A percentile compares a stretch with the other conserved stretches of the same genome.
Conservation (phyloP, 2,329 filamentous ascomycete species). For the Aspergillus awamori region DNA sequence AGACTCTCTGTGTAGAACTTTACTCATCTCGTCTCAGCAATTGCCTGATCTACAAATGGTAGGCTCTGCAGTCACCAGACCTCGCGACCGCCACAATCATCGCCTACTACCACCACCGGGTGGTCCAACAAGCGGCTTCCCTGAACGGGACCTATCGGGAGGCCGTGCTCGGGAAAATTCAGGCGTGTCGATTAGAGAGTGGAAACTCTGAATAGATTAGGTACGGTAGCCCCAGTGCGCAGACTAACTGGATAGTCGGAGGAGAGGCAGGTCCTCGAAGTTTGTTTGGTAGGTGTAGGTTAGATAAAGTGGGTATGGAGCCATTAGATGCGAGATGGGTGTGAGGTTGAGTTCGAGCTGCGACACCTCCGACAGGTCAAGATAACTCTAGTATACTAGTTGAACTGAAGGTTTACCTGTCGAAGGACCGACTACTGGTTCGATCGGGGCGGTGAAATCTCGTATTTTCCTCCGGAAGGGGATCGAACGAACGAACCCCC, state of each 20-base stretch:
- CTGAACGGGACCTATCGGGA: constrained; percentile 4
- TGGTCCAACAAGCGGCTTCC: neutral
- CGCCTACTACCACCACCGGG: too few species aligned
- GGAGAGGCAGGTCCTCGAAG: neutral
- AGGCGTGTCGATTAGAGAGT: constrained; percentile 21
- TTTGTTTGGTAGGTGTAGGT: neutral
- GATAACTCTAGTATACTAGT: too few species aligned
- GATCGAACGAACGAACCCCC: too few species aligned
- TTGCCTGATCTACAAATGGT: neutral
- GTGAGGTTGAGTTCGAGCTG: neutral
- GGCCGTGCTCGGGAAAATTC: constrained; percentile 18
- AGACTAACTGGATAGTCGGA: neutral
- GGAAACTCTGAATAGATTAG: constrained; percentile 13
- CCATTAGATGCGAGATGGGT: neutral
- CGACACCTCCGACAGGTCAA: too few species aligned
- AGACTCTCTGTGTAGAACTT: neutral
- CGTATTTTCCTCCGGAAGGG: too few species aligned
- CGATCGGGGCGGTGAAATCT: too few species aligned
- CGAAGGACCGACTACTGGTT: too few species aligned
- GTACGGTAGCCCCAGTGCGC: neutral
- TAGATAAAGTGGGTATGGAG: neutral
- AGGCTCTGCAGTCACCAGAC: neutral
- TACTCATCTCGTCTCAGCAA: neutral
- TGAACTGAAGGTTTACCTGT: too few species aligned
- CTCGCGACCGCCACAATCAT: neutral